Evolutionary conservation across 306 rosid genomes (phyloP), one percentile per base, ranked within the genome.

Genomic region (Trichosanthes truncata): DNA sequence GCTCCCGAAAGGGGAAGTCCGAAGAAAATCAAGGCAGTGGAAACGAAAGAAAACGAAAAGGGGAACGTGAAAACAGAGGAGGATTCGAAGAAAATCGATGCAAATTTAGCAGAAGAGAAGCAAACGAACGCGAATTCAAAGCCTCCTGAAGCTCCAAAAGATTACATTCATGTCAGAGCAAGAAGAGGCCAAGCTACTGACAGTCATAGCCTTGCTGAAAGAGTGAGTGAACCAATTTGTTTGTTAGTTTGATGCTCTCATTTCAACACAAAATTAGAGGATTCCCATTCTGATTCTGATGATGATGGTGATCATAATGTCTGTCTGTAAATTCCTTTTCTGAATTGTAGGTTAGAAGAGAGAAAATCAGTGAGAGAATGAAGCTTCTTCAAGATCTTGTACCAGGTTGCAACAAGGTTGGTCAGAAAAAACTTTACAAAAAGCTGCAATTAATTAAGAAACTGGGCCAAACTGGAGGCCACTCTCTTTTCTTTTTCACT

Each of bases 101-200:
- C 45, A 61, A 36, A 55, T 55, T 41, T 14, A 72, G 80, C 74
- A 26, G 90, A 92, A 26, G 94, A 89, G 68, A 89, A 87, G 65
- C 89, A 85, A 55, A 81, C 74, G 40, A 91, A 93, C 77, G 46
- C 84, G 40, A 84, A 85, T 31, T 48, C 96, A 35, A 93, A 93
- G 71, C 89, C 91, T 63, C 85, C 90, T 9, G 99, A 96, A 81
- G 90, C 96, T 35, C 90, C 85, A 4, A 96, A 91, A 81, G 99
- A 96, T 76, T 96, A 93, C 83, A 96, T 96, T 85, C 99, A 96
- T 83, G 99, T 96, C 5, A 85, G 99, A 87, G 99, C 99, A 46
- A 89, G 98, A 90, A 90, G 99, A 55, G 99, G 99, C 29, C 98
- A 96, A 85, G 99, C 99, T 36, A 96, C 99, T 20, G 99, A 96